Base-by-base conservation (phyloP, 192 early-diverging fungal genomes). In the Backusella circina region DNA sequence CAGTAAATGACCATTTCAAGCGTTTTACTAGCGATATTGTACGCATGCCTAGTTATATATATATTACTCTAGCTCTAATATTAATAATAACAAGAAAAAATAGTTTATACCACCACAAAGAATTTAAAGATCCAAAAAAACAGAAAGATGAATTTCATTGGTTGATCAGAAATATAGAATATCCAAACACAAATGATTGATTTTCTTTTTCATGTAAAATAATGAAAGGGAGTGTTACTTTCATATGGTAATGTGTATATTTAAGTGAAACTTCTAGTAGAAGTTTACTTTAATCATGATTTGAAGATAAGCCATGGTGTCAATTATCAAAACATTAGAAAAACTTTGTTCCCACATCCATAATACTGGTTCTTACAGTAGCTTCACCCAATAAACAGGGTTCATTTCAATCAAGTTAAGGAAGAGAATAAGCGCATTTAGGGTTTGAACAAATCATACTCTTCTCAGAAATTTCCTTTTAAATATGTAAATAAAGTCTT, bases 11-110 rank as follows among this genome's bases (percentile, higher is more conserved):
- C 86, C 86, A 89, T 72, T 75, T 75, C 23, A 89, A 67, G 44
- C 85, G 77, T 65, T 89, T 84, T 6, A 89, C 85, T 16, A 89
- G 82, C 13, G 86, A 89, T n/a, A 87, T 78, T 35, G 85, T 84
- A 16, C 86, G 77, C 82, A 83, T 83, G 26, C 23, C 26, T 12
- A 61, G 21, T 9, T 28, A 61, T 28, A n/a, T n/a, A n/a, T n/a
- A n/a, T n/a, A n/a, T n/a, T n/a, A n/a, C 5, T 26, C 26, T 28
- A 28, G 26, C 13, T 28, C 26, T 26, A 61, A 28, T 10, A 61
- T 2, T 3, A 26, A 18, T 61, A 28, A 10, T 28, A 61, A 57
- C 10, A 57, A 26, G 9, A 57, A 23, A 57, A 57, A 28, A 61
- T 28, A 10, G 9, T 28, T 13, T 26, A 12, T 26, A 21, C 15